These are phyloP conservation scores for Tetradesmus lagerheimii DNA, from an alignment of 139 green algal species.

Conservation along the genomic window DNA sequence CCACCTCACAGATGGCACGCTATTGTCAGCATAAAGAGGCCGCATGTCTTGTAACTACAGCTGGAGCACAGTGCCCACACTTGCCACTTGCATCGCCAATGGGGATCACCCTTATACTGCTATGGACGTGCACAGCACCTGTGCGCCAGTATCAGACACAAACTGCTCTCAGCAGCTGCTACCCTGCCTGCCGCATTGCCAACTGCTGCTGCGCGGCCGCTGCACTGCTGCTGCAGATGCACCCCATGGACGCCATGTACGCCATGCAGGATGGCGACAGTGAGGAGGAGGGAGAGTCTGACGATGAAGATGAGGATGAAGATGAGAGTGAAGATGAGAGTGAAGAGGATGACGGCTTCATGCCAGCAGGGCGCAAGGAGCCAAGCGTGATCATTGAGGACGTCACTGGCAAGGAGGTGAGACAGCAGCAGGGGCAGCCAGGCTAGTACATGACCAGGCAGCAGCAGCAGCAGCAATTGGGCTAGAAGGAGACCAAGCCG, in stretches of 20 bases:
- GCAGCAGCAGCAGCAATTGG: no score
- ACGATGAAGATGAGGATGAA: slow-evolving; percentile 54
- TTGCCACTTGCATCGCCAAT: no score
- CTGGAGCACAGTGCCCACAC: no score
- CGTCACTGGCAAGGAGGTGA: slow-evolving; percentile 47
- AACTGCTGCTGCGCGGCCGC: neutral
- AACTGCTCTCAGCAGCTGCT: neutral
- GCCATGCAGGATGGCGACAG: slow-evolving; percentile 6
- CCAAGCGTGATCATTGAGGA: slow-evolving; percentile 73
- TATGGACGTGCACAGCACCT: no score
- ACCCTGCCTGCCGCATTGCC: neutral
- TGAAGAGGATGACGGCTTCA: slow-evolving; percentile 41
- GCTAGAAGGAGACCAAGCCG: no score
- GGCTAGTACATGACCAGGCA: no score
- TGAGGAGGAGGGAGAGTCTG: slow-evolving; percentile 47
- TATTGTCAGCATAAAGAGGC: no score
- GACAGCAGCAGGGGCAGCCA: no score
- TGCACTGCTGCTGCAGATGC: neutral
- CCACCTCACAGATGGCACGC: no score
- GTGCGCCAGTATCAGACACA: no score
- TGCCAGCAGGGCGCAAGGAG: slow-evolving; percentile 32
- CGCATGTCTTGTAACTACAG: no score
- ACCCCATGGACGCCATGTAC: slow-evolving; percentile 6
- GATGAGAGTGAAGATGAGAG: slow-evolving; percentile 4
- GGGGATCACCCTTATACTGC: no score